Percentiles rank a stretch among this genome's conserved stretches.
Conservation (phyloP, 768 basidiomycete species). For the Suillus americanus region DNA sequence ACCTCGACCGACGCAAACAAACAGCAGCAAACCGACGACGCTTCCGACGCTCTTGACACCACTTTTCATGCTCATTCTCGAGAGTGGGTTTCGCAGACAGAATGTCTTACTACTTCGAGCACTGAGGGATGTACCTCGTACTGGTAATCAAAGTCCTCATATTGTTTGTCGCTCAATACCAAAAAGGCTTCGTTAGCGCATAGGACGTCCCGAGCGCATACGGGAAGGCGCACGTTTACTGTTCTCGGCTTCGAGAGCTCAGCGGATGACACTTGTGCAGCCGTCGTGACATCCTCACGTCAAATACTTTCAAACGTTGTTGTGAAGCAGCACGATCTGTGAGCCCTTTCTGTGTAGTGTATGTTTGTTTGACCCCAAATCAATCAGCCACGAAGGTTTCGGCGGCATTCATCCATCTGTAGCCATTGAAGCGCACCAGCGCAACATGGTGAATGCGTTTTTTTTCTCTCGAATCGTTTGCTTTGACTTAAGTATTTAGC, state of each 20-base stretch:
- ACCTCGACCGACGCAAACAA: background rate
- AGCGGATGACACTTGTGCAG: slow-evolving; percentile 92
- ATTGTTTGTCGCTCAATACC: background rate
- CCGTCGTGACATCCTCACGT: slow-evolving; percentile 73
- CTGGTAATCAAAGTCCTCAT: background rate
- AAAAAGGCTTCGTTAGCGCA: background rate
- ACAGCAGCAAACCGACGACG: background rate
- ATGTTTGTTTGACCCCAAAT: background rate
- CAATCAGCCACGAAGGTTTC: slow-evolving; percentile 24
- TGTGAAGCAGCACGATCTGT: slow-evolving; percentile 75
- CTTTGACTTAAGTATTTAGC: slow-evolving; percentile 42
- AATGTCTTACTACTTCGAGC: background rate
- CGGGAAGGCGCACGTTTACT: slow-evolving; percentile 41
- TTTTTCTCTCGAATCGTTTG: background rate
- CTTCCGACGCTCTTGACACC: background rate
- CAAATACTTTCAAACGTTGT: slow-evolving; percentile 83
- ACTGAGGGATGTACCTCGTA: background rate
- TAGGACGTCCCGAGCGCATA: background rate
- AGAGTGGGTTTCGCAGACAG: background rate
- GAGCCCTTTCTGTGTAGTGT: slow-evolving; percentile 20
- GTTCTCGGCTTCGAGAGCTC: slow-evolving; percentile 83
- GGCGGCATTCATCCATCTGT: slow-evolving; percentile 80
- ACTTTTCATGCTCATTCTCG: slow-evolving; percentile 4
- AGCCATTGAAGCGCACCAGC: slow-evolving; percentile 78
- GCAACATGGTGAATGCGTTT: slow-evolving; percentile 59